Percentiles rank a stretch among this genome's conserved stretches.
These are phyloP conservation scores for Aspergillus quadricinctus DNA, from an alignment of 2,329 filamentous ascomycete genomes.

Conservation along the genomic window DNA sequence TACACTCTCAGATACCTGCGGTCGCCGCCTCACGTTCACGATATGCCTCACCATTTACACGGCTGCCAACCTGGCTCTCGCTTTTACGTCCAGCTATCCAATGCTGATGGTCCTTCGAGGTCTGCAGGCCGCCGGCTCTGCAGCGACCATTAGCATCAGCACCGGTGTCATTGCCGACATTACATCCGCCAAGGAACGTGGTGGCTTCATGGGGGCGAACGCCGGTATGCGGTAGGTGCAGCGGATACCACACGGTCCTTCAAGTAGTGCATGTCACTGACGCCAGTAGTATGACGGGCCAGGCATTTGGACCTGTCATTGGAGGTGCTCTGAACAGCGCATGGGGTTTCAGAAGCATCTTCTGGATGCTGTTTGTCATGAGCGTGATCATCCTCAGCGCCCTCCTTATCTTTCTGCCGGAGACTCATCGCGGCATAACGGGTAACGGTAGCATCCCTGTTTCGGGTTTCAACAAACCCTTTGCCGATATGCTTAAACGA, in stretches of 20 bases:
- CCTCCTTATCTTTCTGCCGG: slow-evolving; percentile 40
- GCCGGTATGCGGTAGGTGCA: no score
- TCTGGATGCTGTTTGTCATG: slow-evolving; percentile 40
- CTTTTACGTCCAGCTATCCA: slow-evolving; percentile 12
- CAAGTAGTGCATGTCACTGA: no score
- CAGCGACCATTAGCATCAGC: slow-evolving; percentile 16
- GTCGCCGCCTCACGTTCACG: slow-evolving; percentile 44
- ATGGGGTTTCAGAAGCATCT: slow-evolving; percentile 37
- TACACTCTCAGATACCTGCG: slow-evolving; percentile 45
- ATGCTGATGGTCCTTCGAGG: slow-evolving; percentile 7
- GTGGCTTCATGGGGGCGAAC: slow-evolving; percentile 36
- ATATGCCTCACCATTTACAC: slow-evolving; percentile 47
- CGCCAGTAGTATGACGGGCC: slow-evolving; percentile 35
- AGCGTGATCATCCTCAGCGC: slow-evolving; percentile 32
- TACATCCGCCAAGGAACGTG: slow-evolving; percentile 33
- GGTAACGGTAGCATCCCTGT: slow-evolving; percentile 39
- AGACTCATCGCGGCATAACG: slow-evolving; percentile 37
- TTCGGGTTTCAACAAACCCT: slow-evolving; percentile 38
- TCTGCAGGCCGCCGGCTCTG: slow-evolving; percentile 5
- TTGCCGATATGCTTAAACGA: slow-evolving; percentile 27
- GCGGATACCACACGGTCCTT: no score
- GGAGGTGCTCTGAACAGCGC: slow-evolving; percentile 35
- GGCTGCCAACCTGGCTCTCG: slow-evolving; percentile 45
- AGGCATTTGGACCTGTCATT: slow-evolving; percentile 44
- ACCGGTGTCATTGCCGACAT: slow-evolving; percentile 43